Evolutionary conservation across 805 yeast species (phyloP), one percentile per base, ranked within the genome.

Genomic region (Candida morakotiae): DNA sequence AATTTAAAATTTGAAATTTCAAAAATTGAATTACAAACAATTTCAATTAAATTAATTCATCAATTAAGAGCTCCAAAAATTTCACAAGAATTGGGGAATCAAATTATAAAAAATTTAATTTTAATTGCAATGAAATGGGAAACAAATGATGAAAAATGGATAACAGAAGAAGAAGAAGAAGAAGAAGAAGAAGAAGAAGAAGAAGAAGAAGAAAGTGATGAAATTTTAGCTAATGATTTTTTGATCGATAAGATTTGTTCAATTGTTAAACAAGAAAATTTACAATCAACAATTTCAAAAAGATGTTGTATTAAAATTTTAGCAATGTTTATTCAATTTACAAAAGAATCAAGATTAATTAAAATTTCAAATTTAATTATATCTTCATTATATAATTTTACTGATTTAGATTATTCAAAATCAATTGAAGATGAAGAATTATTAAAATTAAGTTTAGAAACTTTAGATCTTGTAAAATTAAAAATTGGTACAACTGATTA

Each of bases 11-110:
- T 79, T 29, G 49, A 46, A 16, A 19, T 67, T 2, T 44, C 63
- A 2, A 62, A 62, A 17, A 60, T 64, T 20, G 77, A 79, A 32
- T 51, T 83, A n/a, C 91, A 85, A 53, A 75, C 76, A 0, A 75
- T 84, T 36, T 84, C 83, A 0, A 74, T 75, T 47, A 73, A 87
- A 49, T 61, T 76, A 25, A 67, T 87, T 41, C 83, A 89, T 50
- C 96, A 87, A 64, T 62, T 91, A 33, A 78, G 83, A 18, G 96
- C 96, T 2, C 93, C 96, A 2, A 59, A 73, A 5, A 68, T 88
- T 19, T 61, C 83, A 3, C 81, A 79, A 35, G 75, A 71, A 0
- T 64, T 87, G 39, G 83, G 85, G 0, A 55, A 69, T 13, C 83
- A 81, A 52, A 69, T 76, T 20, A 78, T 83, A 16, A 85, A 82